Evolutionary conservation across 768 basidiomycete genomes (phyloP), one percentile per base, ranked within the genome.

Genomic region (Tulasnella sp.): DNA sequence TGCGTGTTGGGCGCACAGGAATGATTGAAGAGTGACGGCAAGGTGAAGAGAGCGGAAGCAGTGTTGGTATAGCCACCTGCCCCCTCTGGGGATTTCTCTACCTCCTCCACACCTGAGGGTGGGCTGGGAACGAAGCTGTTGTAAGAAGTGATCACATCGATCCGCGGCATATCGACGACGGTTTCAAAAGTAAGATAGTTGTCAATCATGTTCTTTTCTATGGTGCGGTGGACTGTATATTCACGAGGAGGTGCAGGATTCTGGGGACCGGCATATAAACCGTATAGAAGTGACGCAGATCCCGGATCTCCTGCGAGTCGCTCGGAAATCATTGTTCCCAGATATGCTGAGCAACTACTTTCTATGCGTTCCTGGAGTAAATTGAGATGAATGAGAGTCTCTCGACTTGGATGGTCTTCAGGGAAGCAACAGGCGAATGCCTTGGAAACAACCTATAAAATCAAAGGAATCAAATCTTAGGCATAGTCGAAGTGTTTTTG

Each of bases 21-120:
- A 56, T 74, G 73, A 61, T 74, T 74, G 67, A 71, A 67, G 17
- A 72, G 62, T 0, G 72, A 72, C 0, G 70, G 66, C 11, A 65
- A 53, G 30, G 66, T 27, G 61, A 70, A 72, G 43, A 73, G 65
- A 13, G 66, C 70, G 9, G 61, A 55, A 63, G 7, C 34, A 48
- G 38, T 26, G 26, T 59, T 24, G n/a, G n/a, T n/a, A n/a, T n/a
- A 24, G 32, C 29, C 49, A 29, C n/a, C 43, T 26, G 13, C 42
- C 30, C 5, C 27, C 21, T 4, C 19, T 9, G 8, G 4, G 19
- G 15, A 24, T 45, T 42, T 11, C 17, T 27, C 9, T 52, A 5
- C 15, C 15, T 7, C 34, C 7, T 38, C n/a, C n/a, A n/a, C n/a
- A n/a, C n/a, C n/a, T n/a, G n/a, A n/a, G 34, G 34, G 5, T 38